These are phyloP conservation scores for Ormosia semicastrata DNA, from an alignment of 306 rosid genomes.

Conservation along the genomic window DNA sequence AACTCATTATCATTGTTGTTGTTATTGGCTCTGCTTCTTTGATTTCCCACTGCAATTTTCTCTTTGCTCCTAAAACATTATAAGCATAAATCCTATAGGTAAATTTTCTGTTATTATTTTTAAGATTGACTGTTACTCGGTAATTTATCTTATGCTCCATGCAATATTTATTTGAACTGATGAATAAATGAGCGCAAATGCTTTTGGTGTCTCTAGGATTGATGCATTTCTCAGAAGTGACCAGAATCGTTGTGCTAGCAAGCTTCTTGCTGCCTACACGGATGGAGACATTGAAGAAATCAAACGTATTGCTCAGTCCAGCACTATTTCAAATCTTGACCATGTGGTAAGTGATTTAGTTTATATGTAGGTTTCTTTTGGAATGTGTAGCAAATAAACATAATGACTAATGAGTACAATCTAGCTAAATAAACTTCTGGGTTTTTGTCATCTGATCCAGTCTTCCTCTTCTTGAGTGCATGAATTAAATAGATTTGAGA, in stretches of 20 bases:
- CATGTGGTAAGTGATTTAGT: conserved; percentile 56
- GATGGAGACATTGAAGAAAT: conserved; percentile 90
- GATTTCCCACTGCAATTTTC: background rate
- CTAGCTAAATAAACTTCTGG: conserved; percentile 3
- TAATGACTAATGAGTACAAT: background rate
- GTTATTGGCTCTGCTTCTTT: conserved; percentile 6
- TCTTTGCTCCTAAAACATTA: background rate
- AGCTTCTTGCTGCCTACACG: conserved; percentile 72
- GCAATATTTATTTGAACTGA: background rate
- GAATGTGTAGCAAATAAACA: background rate
- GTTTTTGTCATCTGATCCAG: background rate
- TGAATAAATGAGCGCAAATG: conserved; percentile 17
- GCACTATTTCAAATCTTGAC: conserved; percentile 76
- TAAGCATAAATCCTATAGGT: background rate
- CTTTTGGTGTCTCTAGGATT: conserved; percentile 45
- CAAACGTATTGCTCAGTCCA: conserved; percentile 67
- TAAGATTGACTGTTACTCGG: background rate
- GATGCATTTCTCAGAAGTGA: conserved; percentile 83
- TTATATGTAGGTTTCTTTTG: background rate
- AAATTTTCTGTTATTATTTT: background rate
- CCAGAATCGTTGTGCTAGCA: conserved; percentile 74
- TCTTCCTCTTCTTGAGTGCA: background rate
- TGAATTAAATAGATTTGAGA: background rate
- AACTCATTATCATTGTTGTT: background rate
- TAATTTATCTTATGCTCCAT: conserved; percentile 3